These are phyloP conservation scores for Orbilia ellipsospora DNA, from an alignment of 2,329 filamentous ascomycete genomes.

Conservation along the genomic window DNA sequence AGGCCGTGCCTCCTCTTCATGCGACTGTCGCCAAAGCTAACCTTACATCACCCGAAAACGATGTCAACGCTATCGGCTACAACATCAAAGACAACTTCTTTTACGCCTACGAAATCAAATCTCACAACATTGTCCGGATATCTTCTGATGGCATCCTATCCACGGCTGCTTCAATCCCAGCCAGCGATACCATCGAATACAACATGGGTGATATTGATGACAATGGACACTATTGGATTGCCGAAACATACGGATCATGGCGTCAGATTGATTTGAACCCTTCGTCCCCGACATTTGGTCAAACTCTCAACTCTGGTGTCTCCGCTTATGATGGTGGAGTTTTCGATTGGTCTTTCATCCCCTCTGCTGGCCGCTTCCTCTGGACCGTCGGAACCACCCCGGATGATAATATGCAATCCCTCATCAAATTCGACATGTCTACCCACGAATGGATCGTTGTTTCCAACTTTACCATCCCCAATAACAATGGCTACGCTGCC, in stretches of 20 bases:
- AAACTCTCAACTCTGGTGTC: conserved; percentile 2
- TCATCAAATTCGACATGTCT: conserved; percentile 8
- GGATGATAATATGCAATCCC: not conserved
- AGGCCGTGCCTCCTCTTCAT: not conserved
- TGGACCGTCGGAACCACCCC: not conserved
- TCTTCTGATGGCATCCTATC: not conserved
- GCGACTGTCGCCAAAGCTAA: not conserved
- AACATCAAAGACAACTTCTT: conserved; percentile 4
- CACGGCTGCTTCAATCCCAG: not conserved
- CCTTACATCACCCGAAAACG: not conserved
- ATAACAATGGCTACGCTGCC: conserved; percentile 1
- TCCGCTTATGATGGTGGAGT: not conserved
- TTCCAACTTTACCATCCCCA: not conserved
- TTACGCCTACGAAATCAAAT: not conserved
- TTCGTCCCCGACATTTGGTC: not conserved
- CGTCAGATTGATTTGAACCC: conserved; percentile 12
- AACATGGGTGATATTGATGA: conserved; percentile 3
- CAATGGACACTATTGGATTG: conserved; percentile 11
- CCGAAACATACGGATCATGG: not conserved
- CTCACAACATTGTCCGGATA: not conserved
- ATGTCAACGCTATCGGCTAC: not conserved
- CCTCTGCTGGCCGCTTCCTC: conserved; percentile 5
- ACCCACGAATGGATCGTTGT: not conserved
- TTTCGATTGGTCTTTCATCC: conserved; percentile 18
- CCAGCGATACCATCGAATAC: not conserved